Conservation (phyloP, 495 filamentous ascomycete genomes). For the Xylaria telfairii region DNA sequence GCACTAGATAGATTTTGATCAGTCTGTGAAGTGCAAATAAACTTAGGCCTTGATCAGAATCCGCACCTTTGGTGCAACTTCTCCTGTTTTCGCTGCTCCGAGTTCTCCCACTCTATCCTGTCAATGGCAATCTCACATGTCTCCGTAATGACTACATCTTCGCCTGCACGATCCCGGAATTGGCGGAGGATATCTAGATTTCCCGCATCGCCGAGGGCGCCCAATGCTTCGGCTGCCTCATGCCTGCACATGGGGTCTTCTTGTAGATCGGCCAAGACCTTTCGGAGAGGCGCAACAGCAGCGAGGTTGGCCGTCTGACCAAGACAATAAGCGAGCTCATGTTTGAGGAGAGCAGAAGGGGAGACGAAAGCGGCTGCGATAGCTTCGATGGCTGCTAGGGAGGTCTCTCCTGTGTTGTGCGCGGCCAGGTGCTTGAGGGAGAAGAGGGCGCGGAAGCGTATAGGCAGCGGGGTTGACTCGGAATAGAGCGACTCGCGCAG, state of each 20-base stretch:
- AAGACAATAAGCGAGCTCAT: conserved; percentile 96
- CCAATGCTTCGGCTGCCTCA: conserved; percentile 94
- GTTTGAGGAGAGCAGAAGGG: conserved; percentile 85
- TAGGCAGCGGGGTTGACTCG: conserved; percentile 80
- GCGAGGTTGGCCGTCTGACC: conserved; percentile 83
- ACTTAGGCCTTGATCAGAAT: conserved; percentile 14
- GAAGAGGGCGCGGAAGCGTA: conserved; percentile 96
- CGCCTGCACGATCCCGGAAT: conserved; percentile 71
- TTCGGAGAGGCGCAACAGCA: conserved; percentile 73
- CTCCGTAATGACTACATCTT: conserved; percentile 83
- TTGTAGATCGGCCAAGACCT: conserved; percentile 74
- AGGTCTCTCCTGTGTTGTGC: conserved; percentile 62
- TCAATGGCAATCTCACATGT: conserved; percentile 97
- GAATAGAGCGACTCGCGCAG: conserved; percentile 79
- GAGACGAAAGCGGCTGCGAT: conserved; percentile 89
- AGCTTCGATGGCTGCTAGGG: conserved; percentile 83
- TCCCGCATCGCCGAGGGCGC: conserved; percentile 76
- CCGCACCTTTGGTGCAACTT: conserved; percentile 77
- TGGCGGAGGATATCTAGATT: conserved; percentile 74
- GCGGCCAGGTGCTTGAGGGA: conserved; percentile 93
- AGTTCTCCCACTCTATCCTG: conserved; percentile 91
- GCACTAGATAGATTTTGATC: conserved; percentile 61
- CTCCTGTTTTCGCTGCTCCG: conserved; percentile 71
- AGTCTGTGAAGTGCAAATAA: conserved; percentile 27
- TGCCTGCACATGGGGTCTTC: conserved; percentile 97